Evolutionary conservation across 1,139 yeast genomes (phyloP), one percentile per base, ranked within the genome.

Genomic region (Yamadazyma taylorii): DNA sequence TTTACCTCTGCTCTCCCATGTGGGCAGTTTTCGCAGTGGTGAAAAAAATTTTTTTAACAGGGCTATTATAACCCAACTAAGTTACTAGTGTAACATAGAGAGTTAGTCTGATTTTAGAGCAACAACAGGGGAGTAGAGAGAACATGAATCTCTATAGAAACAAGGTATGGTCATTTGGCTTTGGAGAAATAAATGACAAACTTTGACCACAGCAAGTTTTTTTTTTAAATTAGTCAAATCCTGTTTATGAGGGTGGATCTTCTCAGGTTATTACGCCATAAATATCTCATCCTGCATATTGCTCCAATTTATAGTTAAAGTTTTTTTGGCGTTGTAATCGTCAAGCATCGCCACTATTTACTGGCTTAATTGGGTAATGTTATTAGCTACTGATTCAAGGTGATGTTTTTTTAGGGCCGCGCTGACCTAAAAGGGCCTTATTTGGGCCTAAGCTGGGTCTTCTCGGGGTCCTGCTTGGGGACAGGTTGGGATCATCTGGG

Each of bases 281-380:
- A n/a, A 5, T 14, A 8, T 16, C 12, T 16, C 10, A 14, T 27
- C 30, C 21, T 15, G 30, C 16, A 14, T 25, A 25, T 13, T 12
- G 21, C 13, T 17, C 11, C 17, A 14, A 5, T 25, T 25, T 25
- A 14, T 5, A 5, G 21, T 16, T 15, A 13, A 9, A 15, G 30
- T 27, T 27, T 27, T 27, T 27, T 17, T 27, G n/a, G n/a, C 25
- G 6, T n/a, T 19, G 21, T 8, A 19, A 19, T 27, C 30, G 30
- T 27, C 30, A 5, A 27, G 30, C 30, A 14, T 27, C 30, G 30
- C 30, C 30, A 27, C 30, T 27, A 27, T 27, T 27, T 16, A 16
- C n/a, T 8, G 14, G 4, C 30, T 12, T 27, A 27, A 27, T 10
- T 3, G 12, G 30, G 30, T 15, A 27, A 15, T 7, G 30, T 27